These are phyloP conservation scores for Picea abies DNA, from an alignment of 83 land plant species.

Conservation along the genomic window DNA sequence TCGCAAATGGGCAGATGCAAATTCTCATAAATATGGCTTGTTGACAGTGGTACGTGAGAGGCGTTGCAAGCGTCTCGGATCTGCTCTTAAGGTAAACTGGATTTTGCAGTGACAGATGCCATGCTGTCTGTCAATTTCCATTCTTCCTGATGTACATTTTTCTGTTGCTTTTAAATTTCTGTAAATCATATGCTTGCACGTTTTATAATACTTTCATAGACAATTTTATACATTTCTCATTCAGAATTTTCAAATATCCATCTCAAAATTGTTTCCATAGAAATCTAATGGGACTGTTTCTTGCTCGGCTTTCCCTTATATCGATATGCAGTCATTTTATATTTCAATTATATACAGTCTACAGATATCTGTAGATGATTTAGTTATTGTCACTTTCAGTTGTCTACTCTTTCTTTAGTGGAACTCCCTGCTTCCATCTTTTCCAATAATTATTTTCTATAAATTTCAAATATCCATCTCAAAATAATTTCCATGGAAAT, in stretches of 20 bases:
- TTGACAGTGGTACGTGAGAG: slow-evolving; percentile 54
- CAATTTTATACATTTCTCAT: too few species aligned
- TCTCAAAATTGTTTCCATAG: not conserved
- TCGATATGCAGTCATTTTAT: not conserved
- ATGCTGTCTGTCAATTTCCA: not conserved
- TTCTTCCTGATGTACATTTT: not conserved
- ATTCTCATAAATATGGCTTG: slow-evolving; percentile 56
- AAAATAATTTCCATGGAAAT: not conserved
- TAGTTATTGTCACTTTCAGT: too few species aligned
- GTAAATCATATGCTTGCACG: not conserved
- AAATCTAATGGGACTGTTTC: not conserved
- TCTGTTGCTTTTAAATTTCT: not conserved
- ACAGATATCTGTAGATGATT: not conserved
- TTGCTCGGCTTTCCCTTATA: not conserved
- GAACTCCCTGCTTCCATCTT: too few species aligned
- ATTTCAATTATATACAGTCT: not conserved
- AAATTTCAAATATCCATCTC: too few species aligned
- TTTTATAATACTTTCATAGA: not conserved
- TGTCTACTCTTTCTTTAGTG: too few species aligned
- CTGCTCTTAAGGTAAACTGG: slow-evolving; percentile 68
- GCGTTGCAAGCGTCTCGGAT: slow-evolving; percentile 47
- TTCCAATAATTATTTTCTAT: too few species aligned
- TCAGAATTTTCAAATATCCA: too few species aligned
- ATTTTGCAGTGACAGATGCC: not conserved
- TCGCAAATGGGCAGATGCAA: slow-evolving; percentile 72